These are phyloP conservation scores for Talaromyces funiculosus DNA, from an alignment of 2,329 filamentous ascomycete genomes.

Conservation along the genomic window DNA sequence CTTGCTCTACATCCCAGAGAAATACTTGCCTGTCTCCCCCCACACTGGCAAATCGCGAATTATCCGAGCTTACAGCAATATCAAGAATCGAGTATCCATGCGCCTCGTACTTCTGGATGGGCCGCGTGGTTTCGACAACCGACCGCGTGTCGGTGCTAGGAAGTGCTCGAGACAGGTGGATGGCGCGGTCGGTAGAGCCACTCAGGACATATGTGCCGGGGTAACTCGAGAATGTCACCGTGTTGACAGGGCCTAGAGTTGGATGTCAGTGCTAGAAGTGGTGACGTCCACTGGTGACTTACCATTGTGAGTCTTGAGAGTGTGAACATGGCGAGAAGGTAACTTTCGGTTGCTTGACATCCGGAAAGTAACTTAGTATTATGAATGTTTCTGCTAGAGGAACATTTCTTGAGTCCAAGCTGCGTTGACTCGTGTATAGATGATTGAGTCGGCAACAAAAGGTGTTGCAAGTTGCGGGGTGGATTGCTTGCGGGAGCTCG, in stretches of 20 bases:
- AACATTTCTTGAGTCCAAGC: background rate
- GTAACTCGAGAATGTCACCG: constrained; percentile 65
- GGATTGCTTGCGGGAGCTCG: background rate
- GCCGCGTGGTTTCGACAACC: constrained; percentile 36
- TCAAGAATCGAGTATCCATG: constrained; percentile 92
- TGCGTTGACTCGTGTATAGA: background rate
- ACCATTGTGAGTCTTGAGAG: constrained; percentile 42
- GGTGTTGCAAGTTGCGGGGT: background rate
- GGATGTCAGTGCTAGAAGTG: background rate
- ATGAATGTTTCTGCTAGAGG: background rate
- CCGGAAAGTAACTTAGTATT: background rate
- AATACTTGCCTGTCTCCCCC: constrained; percentile 90
- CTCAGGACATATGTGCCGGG: constrained; percentile 75
- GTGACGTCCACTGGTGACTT: constrained; percentile 11
- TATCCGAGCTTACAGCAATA: constrained; percentile 66
- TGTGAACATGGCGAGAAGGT: constrained; percentile 37
- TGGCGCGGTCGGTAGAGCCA: constrained; percentile 75
- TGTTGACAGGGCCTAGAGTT: constrained; percentile 61
- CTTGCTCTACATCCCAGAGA: constrained; percentile 86
- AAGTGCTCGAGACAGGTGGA: constrained; percentile 73
- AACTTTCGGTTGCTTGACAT: constrained; percentile 31
- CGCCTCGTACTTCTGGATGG: constrained; percentile 82
- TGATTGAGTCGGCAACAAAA: background rate
- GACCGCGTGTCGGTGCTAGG: constrained; percentile 32
- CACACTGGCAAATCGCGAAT: constrained; percentile 76